phyloP scores from a whole-genome alignment of 192 early-diverging fungal genomes.

The Coemansia sp. region DNA sequence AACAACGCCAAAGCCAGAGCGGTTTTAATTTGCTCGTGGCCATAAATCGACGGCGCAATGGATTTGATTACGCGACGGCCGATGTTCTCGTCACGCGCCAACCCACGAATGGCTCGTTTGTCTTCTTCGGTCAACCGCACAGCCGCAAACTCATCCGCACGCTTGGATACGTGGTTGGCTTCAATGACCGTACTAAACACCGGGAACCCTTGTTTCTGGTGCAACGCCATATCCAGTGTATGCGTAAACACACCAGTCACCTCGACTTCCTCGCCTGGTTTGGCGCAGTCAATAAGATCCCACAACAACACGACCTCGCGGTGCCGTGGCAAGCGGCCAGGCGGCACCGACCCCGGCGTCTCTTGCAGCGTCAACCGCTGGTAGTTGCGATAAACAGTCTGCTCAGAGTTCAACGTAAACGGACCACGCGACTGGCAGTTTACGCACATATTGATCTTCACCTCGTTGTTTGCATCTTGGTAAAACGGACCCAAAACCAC shows the following conservation, averaged over 20 bases:
- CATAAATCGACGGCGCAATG: slow-evolving; percentile 71
- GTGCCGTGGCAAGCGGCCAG: slow-evolving; percentile 90
- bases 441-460: slow-evolving; percentile 78
- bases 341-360: slow-evolving; percentile 90
- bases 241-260: slow-evolving; percentile 77
- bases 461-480: slow-evolving; percentile 87
- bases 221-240: slow-evolving; percentile 57
- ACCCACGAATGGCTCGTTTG: slow-evolving; percentile 61
- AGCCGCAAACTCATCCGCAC: slow-evolving; percentile 68
- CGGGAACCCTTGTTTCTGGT: slow-evolving; percentile 73
- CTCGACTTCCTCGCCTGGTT: slow-evolving; percentile 86
- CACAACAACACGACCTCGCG: slow-evolving; percentile 73
- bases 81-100: slow-evolving; percentile 59
- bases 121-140: slow-evolving; percentile 62
- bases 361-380: slow-evolving; percentile 96
- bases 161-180: slow-evolving; percentile 82
- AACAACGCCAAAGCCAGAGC: slow-evolving; percentile 70
- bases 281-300: slow-evolving; percentile 61
- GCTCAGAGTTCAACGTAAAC: slow-evolving; percentile 86
- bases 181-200: slow-evolving; percentile 90
- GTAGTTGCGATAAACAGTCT: slow-evolving; percentile 97
- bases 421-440: slow-evolving; percentile 91
- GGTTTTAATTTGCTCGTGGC: slow-evolving; percentile 68
- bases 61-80: slow-evolving; percentile 78
- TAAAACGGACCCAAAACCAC: slow-evolving; percentile 88